Evolutionary conservation across 805 yeast genomes (phyloP).

Genomic region (Nakazawaea pomicola): DNA sequence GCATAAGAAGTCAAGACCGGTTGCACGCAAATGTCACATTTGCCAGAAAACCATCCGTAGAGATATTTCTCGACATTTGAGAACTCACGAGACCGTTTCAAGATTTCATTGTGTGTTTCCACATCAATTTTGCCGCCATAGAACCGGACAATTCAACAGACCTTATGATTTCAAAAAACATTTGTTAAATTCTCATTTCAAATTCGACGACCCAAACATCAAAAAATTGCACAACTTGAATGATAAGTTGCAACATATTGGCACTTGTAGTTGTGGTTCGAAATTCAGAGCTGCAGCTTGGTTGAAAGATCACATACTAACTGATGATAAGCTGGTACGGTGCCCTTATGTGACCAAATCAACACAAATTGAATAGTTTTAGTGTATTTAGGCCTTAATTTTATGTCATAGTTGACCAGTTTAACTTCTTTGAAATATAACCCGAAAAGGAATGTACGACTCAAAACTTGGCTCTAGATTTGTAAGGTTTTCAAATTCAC

Average conservation of each 20-base stretch:
- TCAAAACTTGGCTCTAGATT: too few species aligned
- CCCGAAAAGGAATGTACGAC: too few species aligned
- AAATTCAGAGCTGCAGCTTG: slow-evolving; percentile 46
- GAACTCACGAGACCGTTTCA: slow-evolving; percentile 55
- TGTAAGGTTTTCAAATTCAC: too few species aligned
- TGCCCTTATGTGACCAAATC: neutral
- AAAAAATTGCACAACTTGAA: slow-evolving; percentile 43
- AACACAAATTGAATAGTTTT: too few species aligned
- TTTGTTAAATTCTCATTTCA: slow-evolving; percentile 53
- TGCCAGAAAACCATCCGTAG: slow-evolving; percentile 53
- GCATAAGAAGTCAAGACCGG: neutral
- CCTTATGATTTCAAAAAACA: slow-evolving; percentile 69
- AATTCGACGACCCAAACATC: slow-evolving; percentile 42
- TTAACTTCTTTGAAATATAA: too few species aligned
- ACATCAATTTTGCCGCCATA: slow-evolving; percentile 48
- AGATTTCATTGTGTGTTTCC: slow-evolving; percentile 59
- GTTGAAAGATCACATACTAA: slow-evolving; percentile 49
- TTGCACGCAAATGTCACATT: slow-evolving; percentile 34
- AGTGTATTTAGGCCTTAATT: too few species aligned
- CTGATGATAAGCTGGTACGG: slow-evolving; percentile 14
- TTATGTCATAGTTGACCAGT: too few species aligned
- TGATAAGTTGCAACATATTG: slow-evolving; percentile 46
- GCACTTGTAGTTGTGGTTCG: slow-evolving; percentile 51
- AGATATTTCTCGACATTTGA: slow-evolving; percentile 57
- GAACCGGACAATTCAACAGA: slow-evolving; percentile 57